These are phyloP conservation scores for Hysterium pulicare DNA, from an alignment of 2,329 filamentous ascomycete genomes.

Conservation along the genomic window DNA sequence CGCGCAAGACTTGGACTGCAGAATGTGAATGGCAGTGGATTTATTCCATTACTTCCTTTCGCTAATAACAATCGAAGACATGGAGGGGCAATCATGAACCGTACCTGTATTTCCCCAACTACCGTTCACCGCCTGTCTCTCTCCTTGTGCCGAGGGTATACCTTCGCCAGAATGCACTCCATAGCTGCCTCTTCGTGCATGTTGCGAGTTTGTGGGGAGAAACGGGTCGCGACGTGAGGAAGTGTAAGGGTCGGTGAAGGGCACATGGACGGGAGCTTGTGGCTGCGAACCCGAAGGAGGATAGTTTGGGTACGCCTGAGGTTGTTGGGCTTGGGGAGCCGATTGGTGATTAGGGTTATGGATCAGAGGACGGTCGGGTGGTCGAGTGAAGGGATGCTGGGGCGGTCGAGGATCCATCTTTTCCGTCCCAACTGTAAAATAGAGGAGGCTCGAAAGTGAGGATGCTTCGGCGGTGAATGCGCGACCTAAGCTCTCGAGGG, in stretches of 20 bases:
- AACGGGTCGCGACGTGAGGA: slow-evolving; percentile 48
- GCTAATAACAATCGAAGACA: too few relatives aligned
- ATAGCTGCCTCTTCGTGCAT: slow-evolving; percentile 40
- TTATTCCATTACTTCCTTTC: too few relatives aligned
- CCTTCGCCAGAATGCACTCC: slow-evolving; percentile 32
- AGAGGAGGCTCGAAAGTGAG: neutral
- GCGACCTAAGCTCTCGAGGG: neutral
- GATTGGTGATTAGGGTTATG: slow-evolving; percentile 59
- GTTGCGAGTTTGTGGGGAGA: slow-evolving; percentile 35
- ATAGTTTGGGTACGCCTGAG: slow-evolving; percentile 32
- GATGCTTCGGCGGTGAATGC: neutral
- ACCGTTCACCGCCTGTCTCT: slow-evolving; percentile 22
- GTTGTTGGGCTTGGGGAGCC: slow-evolving; percentile 32
- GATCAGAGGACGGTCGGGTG: slow-evolving; percentile 42
- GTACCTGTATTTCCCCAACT: slow-evolving; percentile 39
- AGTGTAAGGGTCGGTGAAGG: slow-evolving; percentile 47
- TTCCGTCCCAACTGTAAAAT: neutral
- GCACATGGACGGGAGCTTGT: slow-evolving; percentile 42
- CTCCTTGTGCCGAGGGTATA: slow-evolving; percentile 21
- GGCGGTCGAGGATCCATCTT: slow-evolving; percentile 37
- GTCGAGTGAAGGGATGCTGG: slow-evolving; percentile 37
- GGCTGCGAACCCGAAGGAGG: slow-evolving; percentile 31
- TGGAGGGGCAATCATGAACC: too few relatives aligned
- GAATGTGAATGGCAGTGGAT: too few relatives aligned
- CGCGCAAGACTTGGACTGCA: neutral